phyloP scores from a whole-genome alignment of 2,329 filamentous ascomycete genomes.

The Pestalotiopsis sp. region DNA sequence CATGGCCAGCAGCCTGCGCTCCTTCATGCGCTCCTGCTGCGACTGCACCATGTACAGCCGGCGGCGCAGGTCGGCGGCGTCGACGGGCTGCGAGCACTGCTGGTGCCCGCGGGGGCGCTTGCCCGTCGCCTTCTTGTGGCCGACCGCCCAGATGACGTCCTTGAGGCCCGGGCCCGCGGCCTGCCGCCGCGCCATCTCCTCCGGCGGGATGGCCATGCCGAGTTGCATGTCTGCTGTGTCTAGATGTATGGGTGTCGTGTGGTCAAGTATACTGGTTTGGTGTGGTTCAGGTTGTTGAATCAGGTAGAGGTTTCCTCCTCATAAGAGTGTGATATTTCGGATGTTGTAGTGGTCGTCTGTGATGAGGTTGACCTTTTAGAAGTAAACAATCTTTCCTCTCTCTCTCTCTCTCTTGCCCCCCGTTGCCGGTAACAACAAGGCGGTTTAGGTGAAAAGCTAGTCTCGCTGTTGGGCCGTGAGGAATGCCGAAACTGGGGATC shows the following conservation, averaged over 20 bases:
- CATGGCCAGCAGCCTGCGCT: slow-evolving; percentile 34
- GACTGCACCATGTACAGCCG: slow-evolving; percentile 53
- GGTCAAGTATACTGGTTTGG: background rate
- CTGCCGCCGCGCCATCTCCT: background rate
- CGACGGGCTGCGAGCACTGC: slow-evolving; percentile 41
- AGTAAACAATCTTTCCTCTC: background rate
- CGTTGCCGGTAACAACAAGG: background rate
- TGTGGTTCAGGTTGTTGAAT: background rate
- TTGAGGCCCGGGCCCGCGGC: background rate
- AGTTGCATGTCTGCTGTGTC: background rate
- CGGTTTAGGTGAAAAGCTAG: background rate
- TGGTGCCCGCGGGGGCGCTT: slow-evolving; percentile 5
- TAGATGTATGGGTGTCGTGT: too few relatives aligned
- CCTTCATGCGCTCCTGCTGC: slow-evolving; percentile 48
- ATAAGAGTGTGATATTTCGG: background rate
- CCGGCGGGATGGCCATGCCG: background rate
- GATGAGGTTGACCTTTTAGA: background rate
- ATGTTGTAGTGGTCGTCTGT: background rate
- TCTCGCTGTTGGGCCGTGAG: background rate
- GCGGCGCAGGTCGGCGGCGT: slow-evolving; percentile 57
- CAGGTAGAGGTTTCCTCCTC: background rate
- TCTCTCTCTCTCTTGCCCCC: background rate
- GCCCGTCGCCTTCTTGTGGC: background rate
- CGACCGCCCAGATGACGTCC: background rate
- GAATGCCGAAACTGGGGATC: background rate